Evolutionary conservation across 169 alveolate species (phyloP), one percentile per base, ranked within the genome.

Genomic region (Cryptosporidium ubiquitum): DNA sequence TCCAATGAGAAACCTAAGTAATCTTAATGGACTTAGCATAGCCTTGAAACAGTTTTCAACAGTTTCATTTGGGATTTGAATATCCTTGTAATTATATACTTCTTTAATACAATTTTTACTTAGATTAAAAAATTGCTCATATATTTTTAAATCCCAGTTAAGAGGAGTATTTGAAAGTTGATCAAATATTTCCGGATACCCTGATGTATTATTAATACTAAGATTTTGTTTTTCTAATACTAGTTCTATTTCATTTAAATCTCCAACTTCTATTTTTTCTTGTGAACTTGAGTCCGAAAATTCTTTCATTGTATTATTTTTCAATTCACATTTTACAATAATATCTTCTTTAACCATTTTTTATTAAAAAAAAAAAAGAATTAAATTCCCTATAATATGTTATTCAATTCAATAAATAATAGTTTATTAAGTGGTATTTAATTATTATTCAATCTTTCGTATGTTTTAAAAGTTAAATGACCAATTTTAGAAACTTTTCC

Each of bases 31-130:
- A 20, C 33, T 79, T 16, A 79, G 52, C 68, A 79, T 42, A 7
- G 74, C 74, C 23, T 79, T 64, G 68, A 42, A 79, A 40, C 89
- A 79, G 37, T 79, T 79, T 18, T 64, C 75, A n/a, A 79, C 69
- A 44, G 74, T 66, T 58, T 58, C 74, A 42, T 29, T 60, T 26
- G 66, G 69, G 18, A 14, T 61, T 5, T 35, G 68, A 16, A 18
- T 26, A n/a, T 52, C 42, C 10, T 57, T 52, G 12, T 55, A 42
- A 12, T 74, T 18, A 58, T 79, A 79, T 40, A 79, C 69, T 3
- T 37, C 37, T 29, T 33, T 26, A 14, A 79, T 79, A 37, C 35
- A 40, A 37, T 79, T 18, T 61, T 42, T 79, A 47, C 89, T 26
- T 26, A 79, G 29, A 12, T 64, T 57, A 3, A 37, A 18, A 64